Evolutionary conservation across 2,329 filamentous ascomycete genomes (phyloP).

Genomic region (Tricladium varicosporioides): DNA sequence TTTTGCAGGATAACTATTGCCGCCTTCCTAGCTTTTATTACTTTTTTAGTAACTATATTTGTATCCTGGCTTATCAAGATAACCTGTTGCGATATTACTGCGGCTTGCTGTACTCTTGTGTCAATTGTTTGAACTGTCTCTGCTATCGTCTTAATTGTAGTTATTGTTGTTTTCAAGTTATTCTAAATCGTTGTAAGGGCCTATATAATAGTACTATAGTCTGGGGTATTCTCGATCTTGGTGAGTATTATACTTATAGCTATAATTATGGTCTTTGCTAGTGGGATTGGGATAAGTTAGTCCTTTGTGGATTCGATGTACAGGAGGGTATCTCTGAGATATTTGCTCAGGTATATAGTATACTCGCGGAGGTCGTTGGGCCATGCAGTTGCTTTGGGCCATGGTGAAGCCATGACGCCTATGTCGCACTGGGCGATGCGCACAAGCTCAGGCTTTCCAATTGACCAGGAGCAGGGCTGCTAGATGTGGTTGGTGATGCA

Average conservation of each 20-base stretch:
- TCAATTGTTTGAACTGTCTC: neutral
- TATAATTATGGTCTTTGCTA: constrained; percentile 10
- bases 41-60: neutral
- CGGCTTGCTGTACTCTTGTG: neutral
- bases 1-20: neutral
- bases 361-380: constrained; percentile 6
- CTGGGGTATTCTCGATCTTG: constrained; percentile 11
- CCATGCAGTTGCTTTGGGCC: constrained; percentile 6
- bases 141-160: constrained; percentile 6
- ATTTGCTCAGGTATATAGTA: constrained; percentile 10
- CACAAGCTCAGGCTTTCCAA: constrained; percentile 1
- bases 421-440: constrained; percentile 8
- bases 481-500: constrained; percentile 4
- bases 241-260: constrained; percentile 6
- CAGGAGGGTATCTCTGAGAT: constrained; percentile 6
- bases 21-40: neutral
- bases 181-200: neutral
- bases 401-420: constrained; percentile 1
- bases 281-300: constrained; percentile 4
- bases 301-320: constrained; percentile 12
- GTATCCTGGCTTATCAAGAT: constrained; percentile 7
- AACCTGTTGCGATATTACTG: constrained; percentile 3
- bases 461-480: constrained; percentile 2
- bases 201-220: constrained; percentile 3
- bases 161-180: constrained; percentile 3